Evolutionary conservation across 768 basidiomycete species (phyloP).

Genomic region (Tephrocybe rancida): DNA sequence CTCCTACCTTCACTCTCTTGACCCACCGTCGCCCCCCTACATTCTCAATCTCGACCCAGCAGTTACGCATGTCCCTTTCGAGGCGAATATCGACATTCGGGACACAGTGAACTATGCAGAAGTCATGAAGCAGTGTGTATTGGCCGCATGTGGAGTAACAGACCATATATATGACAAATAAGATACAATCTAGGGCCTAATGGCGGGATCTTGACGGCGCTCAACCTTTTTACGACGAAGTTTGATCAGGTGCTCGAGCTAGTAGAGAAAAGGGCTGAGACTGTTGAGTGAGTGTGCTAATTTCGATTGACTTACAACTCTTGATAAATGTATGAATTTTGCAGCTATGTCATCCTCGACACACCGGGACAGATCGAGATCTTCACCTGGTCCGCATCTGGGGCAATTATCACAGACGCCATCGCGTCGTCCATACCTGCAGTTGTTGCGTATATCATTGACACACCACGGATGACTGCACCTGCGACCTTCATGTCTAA

Average conservation of each 20-base stretch:
- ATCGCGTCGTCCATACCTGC: slow-evolving; percentile 92
- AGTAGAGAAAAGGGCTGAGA: slow-evolving; percentile 88
- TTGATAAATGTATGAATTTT: background rate
- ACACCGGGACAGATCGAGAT: slow-evolving; percentile 99
- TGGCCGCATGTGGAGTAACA: slow-evolving; percentile 23
- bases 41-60: slow-evolving; percentile 98
- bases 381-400: slow-evolving; percentile 99
- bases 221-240: slow-evolving; percentile 98
- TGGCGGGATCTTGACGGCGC: slow-evolving; percentile 94
- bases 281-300: slow-evolving; percentile 71
- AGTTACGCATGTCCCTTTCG: slow-evolving; percentile 88
- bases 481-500: slow-evolving; percentile 99
- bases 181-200: slow-evolving; percentile 99
- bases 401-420: slow-evolving; percentile 97
- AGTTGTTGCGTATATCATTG: slow-evolving; percentile 95
- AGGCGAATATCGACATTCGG: slow-evolving; percentile 96
- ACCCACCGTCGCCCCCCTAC: slow-evolving; percentile 79
- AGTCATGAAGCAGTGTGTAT: slow-evolving; percentile 98
- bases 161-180: slow-evolving; percentile 20
- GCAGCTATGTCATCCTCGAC: slow-evolving; percentile 91
- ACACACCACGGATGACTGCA: slow-evolving; percentile 91
- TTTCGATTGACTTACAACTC: background rate
- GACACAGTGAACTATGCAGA: slow-evolving; percentile 97
- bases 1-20: slow-evolving; percentile 77
- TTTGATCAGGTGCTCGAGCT: slow-evolving; percentile 94